Evolutionary conservation across 2,329 filamentous ascomycete genomes (phyloP).

Genomic region (Cadophora sp.): DNA sequence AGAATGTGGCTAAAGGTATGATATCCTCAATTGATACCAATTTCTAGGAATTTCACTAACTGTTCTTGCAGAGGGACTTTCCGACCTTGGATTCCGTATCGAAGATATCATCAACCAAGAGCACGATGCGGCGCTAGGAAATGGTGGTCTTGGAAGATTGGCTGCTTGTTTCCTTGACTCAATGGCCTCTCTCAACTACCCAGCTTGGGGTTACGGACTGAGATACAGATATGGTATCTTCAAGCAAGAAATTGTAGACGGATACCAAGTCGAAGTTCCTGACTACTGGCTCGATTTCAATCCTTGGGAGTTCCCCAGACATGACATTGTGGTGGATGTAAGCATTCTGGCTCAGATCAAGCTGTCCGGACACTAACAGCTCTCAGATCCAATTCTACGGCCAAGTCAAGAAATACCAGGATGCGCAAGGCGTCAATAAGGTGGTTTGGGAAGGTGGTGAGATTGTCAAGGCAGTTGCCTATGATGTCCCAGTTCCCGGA

Average conservation of each 20-base stretch:
- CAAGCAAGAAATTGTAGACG: conserved; percentile 98
- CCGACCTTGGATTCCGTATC: conserved; percentile 92
- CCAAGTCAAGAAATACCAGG: conserved; percentile 74
- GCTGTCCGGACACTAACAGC: conserved; percentile 23
- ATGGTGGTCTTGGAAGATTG: conserved; percentile 91
- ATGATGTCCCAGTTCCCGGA: conserved; percentile 91
- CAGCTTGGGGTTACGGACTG: conserved; percentile 96
- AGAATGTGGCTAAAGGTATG: conserved; percentile 81
- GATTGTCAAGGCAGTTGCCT: conserved; percentile 89
- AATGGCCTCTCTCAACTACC: conserved; percentile 90
- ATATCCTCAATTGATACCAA: conserved; percentile 5
- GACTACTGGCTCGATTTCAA: conserved; percentile 99
- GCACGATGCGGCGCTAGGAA: conserved; percentile 94
- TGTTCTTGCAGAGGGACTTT: conserved; percentile 70
- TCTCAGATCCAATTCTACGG: conserved; percentile 88
- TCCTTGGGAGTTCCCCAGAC: conserved; percentile 96
- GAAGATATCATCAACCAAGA: conserved; percentile 96
- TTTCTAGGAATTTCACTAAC: conserved; percentile 22
- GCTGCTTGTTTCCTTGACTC: conserved; percentile 98
- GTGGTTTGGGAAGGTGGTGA: conserved; percentile 92
- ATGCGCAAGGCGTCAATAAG: conserved; percentile 77
- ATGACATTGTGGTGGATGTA: conserved; percentile 91
- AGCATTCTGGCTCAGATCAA: conserved; percentile 48
- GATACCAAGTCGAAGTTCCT: conserved; percentile 96
- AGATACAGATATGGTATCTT: conserved; percentile 98